Evolutionary conservation across 1,139 yeast species (phyloP).

Genomic region (Pichia sp.): DNA sequence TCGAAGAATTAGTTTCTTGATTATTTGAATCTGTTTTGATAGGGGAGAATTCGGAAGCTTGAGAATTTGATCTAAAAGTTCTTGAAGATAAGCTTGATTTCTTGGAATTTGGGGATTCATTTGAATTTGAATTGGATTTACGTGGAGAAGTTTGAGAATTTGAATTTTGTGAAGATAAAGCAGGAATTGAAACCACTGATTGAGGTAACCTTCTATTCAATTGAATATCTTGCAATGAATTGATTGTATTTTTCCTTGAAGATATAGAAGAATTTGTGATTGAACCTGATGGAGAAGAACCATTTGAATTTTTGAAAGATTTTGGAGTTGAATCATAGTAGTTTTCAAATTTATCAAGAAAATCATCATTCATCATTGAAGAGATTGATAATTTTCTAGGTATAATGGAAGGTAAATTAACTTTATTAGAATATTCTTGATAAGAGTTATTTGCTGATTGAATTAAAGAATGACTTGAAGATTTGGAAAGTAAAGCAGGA

Average conservation of each 20-base stretch:
- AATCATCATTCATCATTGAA: constrained; percentile 64
- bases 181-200: constrained; percentile 8
- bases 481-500: neutral
- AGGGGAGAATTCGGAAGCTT: constrained; percentile 23
- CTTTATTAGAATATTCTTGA: constrained; percentile 10
- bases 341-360: constrained; percentile 14
- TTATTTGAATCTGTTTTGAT: constrained; percentile 13
- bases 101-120: constrained; percentile 24
- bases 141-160: constrained; percentile 9
- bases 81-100: constrained; percentile 27
- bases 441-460: constrained; percentile 1
- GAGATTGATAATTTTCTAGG: constrained; percentile 96
- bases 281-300: constrained; percentile 20
- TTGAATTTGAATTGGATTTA: constrained; percentile 6
- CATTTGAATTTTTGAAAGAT: constrained; percentile 18
- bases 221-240: neutral
- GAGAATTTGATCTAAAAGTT: constrained; percentile 27
- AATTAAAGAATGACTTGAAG: constrained; percentile 7
- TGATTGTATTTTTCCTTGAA: constrained; percentile 5
- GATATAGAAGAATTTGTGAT: neutral
- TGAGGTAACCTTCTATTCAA: constrained; percentile 3
- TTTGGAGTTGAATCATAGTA: constrained; percentile 12
- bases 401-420: constrained; percentile 34
- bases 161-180: constrained; percentile 6
- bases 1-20: constrained; percentile 5